These are phyloP conservation scores for Fusarium agapanthi DNA, from an alignment of 2,329 filamentous ascomycete species.

Conservation along the genomic window DNA sequence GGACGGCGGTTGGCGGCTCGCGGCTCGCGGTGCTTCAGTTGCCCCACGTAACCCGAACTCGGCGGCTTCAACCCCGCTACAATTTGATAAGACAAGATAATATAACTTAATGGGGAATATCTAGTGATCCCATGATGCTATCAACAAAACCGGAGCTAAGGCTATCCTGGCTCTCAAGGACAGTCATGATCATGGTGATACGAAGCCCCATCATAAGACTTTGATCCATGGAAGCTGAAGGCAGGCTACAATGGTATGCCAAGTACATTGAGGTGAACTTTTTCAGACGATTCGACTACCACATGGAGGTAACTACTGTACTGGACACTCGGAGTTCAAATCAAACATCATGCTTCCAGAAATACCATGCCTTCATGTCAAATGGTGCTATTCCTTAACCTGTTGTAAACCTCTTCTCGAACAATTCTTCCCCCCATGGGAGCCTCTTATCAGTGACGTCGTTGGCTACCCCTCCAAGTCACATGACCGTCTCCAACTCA, in stretches of 20 bases:
- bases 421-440: neutral
- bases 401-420: neutral
- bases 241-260: neutral
- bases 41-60: conserved; percentile 43
- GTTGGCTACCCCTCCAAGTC: conserved; percentile 24
- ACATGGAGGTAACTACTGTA: too few species aligned
- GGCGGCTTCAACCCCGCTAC: conserved; percentile 38
- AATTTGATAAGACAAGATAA: conserved; percentile 4
- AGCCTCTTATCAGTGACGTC: conserved; percentile 25
- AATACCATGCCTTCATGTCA: neutral
- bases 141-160: neutral
- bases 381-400: neutral
- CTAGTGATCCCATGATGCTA: neutral
- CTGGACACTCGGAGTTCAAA: too few species aligned
- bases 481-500: conserved; percentile 22
- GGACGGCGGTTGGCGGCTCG: conserved; percentile 33
- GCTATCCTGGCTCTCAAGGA: neutral
- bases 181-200: neutral
- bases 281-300: too few species aligned
- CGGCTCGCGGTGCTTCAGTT: conserved; percentile 17
- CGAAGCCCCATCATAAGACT: neutral
- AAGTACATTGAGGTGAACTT: neutral
- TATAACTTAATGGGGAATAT: neutral
- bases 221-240: neutral
- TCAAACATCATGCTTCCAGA: neutral